Evolutionary conservation across 202 grass and related monocot genomes (phyloP), one percentile per base, ranked within the genome.

Genomic region (Carex arenaria): DNA sequence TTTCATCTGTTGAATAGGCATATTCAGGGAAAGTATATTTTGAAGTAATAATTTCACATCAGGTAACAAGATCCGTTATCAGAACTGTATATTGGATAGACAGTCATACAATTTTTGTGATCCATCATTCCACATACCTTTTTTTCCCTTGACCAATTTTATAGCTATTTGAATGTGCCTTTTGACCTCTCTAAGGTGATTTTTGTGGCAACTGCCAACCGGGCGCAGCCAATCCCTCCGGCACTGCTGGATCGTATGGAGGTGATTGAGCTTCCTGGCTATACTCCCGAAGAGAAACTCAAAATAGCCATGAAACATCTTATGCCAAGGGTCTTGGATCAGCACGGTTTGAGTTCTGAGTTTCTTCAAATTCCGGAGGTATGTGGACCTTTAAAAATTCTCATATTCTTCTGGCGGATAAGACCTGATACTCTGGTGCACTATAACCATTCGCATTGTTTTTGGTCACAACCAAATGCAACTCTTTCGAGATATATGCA

Each of bases 291-390:
- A 84, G 96, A 99, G 75, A 99, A 99, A 81, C 85, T 99, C 77
- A 94, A 96, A 84, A 99, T 99, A 90, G 93, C 93, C 10, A 90
- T 92, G 88, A 96, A 96, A 69, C 96, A 99, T 99, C 96, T 99
- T 68, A 85, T 99, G 86, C 96, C 96, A 80, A 88, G 96, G 85
- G 96, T 99, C 54, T 81, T 99, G 79, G 93, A 96, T 61, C 96
- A 96, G 79, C 96, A 99, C 87, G 96, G 96, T 47, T 87, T 99
- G 84, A 93, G 72, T 86, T 87, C 81, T n/a, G 82, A 89, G 67
- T 96, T 95, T 81, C 93, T 99, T 87, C 91, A 91, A 83, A 96
- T 99, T 78, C 91, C 96, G 72, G 96, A 99, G 93, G 95, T 95
- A 89, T 78, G 62, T 71, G 47, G 43, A 38, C 75, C 54, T 84